phyloP scores from a whole-genome alignment of 208 protist genomes.

The Tritrichomonas foetus region DNA sequence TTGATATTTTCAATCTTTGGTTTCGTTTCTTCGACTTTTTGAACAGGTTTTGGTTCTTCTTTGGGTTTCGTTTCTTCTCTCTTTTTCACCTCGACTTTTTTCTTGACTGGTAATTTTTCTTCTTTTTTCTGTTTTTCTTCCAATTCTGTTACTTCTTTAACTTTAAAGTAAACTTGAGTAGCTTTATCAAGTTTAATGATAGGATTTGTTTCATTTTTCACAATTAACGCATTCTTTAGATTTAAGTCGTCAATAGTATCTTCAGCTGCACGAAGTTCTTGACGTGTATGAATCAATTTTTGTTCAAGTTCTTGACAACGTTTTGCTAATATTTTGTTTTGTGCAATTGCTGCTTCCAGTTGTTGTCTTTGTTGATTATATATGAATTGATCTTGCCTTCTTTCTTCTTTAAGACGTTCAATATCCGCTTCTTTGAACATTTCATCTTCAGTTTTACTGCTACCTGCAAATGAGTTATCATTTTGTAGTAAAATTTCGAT shows the following conservation, averaged over 20 bases:
- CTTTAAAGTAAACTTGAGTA: background rate
- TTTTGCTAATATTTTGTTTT: background rate
- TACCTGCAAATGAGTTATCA: no score
- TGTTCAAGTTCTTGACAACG: background rate
- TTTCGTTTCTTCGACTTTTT: background rate
- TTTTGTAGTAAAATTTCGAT: background rate
- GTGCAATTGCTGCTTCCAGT: background rate
- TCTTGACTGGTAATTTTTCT: no score
- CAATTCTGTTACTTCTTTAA: no score
- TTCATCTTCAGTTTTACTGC: background rate
- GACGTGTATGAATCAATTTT: background rate
- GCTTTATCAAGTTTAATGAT: background rate
- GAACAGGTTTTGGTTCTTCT: background rate
- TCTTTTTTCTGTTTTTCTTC: background rate
- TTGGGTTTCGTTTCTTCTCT: background rate
- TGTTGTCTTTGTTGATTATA: background rate
- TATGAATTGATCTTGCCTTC: background rate
- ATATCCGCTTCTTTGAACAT: slow-evolving; percentile 27
- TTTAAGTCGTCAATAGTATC: background rate
- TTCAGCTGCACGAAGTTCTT: background rate
- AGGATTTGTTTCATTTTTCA: background rate
- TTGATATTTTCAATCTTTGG: background rate
- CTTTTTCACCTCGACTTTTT: background rate
- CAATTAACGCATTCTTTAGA: background rate
- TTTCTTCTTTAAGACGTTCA: background rate